phyloP scores from a whole-genome alignment of 1,284 basidiomycete species.

The Apiotrichum laibachii region DNA sequence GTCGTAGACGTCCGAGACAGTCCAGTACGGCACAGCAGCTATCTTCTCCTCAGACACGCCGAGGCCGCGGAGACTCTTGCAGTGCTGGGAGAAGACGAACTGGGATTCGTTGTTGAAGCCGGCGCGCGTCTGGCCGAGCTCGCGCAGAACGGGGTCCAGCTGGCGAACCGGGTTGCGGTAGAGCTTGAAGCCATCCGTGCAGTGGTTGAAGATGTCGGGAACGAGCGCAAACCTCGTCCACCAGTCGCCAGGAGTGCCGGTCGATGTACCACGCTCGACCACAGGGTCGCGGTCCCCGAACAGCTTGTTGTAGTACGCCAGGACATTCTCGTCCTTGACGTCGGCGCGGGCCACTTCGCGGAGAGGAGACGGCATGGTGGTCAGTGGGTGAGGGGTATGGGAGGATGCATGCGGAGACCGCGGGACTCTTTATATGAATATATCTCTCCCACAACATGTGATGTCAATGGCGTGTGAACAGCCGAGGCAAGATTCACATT shows the following conservation, averaged over 20 bases:
- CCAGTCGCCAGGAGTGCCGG: constrained; percentile 11
- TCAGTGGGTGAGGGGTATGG: too few relatives aligned
- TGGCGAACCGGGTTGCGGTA: constrained; percentile 4
- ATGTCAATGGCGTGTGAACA: too few relatives aligned
- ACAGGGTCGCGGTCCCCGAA: constrained; percentile 6
- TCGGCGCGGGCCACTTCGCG: constrained; percentile 1
- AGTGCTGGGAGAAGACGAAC: constrained; percentile 11
- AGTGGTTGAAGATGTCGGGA: constrained; percentile 7
- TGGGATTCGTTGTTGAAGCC: constrained; percentile 3
- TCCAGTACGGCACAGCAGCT: not conserved
- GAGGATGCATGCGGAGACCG: too few relatives aligned
- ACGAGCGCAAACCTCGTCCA: constrained; percentile 5
- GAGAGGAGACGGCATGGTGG: not conserved
- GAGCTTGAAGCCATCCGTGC: constrained; percentile 6
- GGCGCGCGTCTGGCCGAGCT: constrained; percentile 9
- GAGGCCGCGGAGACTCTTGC: constrained; percentile 7
- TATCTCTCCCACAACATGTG: too few relatives aligned
- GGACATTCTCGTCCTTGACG: constrained; percentile 1
- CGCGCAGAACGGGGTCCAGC: constrained; percentile 6
- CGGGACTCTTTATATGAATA: too few relatives aligned
- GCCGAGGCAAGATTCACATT: too few relatives aligned
- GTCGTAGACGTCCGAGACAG: constrained; percentile 1
- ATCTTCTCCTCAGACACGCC: constrained; percentile 6
- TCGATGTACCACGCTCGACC: constrained; percentile 1
- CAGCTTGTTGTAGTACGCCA: constrained; percentile 3